Base-by-base conservation (phyloP, 768 basidiomycete genomes). In the Tephrocybe rancida region DNA sequence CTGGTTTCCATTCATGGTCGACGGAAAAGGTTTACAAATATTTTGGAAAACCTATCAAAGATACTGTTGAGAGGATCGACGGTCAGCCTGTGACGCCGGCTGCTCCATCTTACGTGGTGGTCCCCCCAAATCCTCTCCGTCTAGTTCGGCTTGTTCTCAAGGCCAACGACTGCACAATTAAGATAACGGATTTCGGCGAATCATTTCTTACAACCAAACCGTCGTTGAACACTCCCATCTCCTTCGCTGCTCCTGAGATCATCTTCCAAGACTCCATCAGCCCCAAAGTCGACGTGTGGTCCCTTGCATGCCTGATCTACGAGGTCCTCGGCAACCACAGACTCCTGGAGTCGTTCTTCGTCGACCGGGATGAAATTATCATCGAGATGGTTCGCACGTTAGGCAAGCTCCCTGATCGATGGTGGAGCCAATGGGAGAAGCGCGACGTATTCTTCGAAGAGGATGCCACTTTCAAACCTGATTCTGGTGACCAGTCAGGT, bases 131-230 rank as follows among this genome's bases (percentile, higher is more conserved):
- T 27, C 35, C 42, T 22, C 46, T 44, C 35, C 51, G 18, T 9
- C 21, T 57, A 13, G 50, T 46, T 5, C 38, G 18, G n/a, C 26
- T 49, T 37, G 21, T 52, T n/a, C 27, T 57, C 34, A 25, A 52
- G 21, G 16, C 27, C 5, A 26, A 48, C 26, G 35, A 34, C 27
- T 53, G 47, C 35, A 32, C 32, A 3, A 53, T 46, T 19, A 49
- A 53, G 48, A 57, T 57, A 22, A 39, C 46, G 9, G 43, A 56
- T 27, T 52, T 57, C 25, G 50, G 55, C n/a, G 46, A 52, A 57
- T 44, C 43, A 7, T 52, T 52, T 37, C 47, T 41, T 25, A n/a
- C 42, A 2, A 11, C 41, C 35, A 39, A 30, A 26, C 29, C n/a
- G 45, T 32, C 25, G 11, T 32, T 52, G 3, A 37, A 48, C 18